phyloP scores from a whole-genome alignment of 148 eudicot genomes.

The Oxyria digyna region DNA sequence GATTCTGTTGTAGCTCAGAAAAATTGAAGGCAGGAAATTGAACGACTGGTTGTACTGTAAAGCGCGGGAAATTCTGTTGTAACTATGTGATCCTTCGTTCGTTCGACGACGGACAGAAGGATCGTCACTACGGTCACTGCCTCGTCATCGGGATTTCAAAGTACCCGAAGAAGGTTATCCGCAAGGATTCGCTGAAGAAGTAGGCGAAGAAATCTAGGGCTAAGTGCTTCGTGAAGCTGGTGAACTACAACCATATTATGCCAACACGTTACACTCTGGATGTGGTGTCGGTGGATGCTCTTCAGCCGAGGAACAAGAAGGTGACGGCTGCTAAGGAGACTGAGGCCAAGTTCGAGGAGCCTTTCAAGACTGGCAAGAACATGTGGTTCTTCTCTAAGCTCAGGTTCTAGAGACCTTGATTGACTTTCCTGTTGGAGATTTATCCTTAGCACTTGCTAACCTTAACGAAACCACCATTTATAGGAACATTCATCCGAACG shows the following conservation, averaged over 20 bases:
- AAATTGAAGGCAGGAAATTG: no score
- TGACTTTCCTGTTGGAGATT: background rate
- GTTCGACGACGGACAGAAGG: slow-evolving; percentile 25
- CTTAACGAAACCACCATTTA: slow-evolving; percentile 60
- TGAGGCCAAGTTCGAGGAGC: slow-evolving; percentile 23
- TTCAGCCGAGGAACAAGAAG: slow-evolving; percentile 27
- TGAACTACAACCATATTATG: slow-evolving; percentile 33
- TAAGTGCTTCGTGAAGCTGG: slow-evolving; percentile 22
- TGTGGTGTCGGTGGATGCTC: slow-evolving; percentile 12
- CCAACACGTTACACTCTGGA: slow-evolving; percentile 33
- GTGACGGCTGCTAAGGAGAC: slow-evolving; percentile 26
- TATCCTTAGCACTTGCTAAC: no score
- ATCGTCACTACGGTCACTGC: slow-evolving; percentile 33
- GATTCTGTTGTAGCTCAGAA: no score
- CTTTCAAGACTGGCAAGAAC: slow-evolving; percentile 32
- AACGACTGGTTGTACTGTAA: no score
- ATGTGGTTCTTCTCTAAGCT: slow-evolving; percentile 37
- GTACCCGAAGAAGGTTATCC: slow-evolving; percentile 32
- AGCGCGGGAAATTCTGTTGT: no score
- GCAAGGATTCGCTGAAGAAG: slow-evolving; percentile 29
- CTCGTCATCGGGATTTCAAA: slow-evolving; percentile 30
- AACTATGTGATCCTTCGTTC: slow-evolving; percentile 15
- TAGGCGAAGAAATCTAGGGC: slow-evolving; percentile 29
- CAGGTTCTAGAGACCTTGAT: background rate
- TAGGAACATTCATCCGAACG: slow-evolving; percentile 74